phyloP scores from a whole-genome alignment of 2,329 filamentous ascomycete genomes.

The Waltergamsia citrina region DNA sequence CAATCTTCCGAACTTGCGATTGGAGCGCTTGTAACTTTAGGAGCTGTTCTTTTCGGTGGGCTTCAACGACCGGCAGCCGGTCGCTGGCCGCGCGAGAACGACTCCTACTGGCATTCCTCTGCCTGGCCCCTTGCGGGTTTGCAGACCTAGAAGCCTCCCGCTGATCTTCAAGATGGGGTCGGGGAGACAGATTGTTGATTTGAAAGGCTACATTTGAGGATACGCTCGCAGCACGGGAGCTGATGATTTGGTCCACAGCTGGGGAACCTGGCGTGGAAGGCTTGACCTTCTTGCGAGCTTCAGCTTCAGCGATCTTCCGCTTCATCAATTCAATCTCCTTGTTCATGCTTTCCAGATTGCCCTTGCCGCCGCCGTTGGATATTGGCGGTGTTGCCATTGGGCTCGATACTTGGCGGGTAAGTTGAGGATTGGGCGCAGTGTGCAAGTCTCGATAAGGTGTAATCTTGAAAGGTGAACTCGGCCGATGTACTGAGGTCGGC shows the following conservation, averaged over 20 bases:
- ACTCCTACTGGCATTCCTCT: constrained; percentile 8
- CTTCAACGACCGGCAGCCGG: constrained; percentile 24
- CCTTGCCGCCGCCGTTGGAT: constrained; percentile 16
- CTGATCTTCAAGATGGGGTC: no score
- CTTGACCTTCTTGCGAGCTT: constrained; percentile 42
- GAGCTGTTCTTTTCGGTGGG: constrained; percentile 26
- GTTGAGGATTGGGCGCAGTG: not conserved
- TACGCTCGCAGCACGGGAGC: not conserved
- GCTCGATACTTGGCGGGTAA: constrained; percentile 7
- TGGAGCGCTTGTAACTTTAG: constrained; percentile 35
- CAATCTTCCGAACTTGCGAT: constrained; percentile 35
- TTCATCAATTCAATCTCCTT: constrained; percentile 53
- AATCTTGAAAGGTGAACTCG: constrained; percentile 19
- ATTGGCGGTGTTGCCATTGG: constrained; percentile 26
- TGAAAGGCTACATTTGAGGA: not conserved
- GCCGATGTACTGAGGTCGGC: constrained; percentile 20
- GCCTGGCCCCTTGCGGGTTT: not conserved
- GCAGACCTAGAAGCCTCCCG: no score
- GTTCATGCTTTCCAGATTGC: constrained; percentile 40
- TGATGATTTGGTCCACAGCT: not conserved
- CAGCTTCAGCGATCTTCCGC: constrained; percentile 46
- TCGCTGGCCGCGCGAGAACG: constrained; percentile 24
- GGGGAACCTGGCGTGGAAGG: constrained; percentile 17
- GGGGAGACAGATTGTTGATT: no score
- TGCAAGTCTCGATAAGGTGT: constrained; percentile 27